phyloP scores from a whole-genome alignment of 352 stramenopile genomes.

The Globisporangium cederbergense region DNA sequence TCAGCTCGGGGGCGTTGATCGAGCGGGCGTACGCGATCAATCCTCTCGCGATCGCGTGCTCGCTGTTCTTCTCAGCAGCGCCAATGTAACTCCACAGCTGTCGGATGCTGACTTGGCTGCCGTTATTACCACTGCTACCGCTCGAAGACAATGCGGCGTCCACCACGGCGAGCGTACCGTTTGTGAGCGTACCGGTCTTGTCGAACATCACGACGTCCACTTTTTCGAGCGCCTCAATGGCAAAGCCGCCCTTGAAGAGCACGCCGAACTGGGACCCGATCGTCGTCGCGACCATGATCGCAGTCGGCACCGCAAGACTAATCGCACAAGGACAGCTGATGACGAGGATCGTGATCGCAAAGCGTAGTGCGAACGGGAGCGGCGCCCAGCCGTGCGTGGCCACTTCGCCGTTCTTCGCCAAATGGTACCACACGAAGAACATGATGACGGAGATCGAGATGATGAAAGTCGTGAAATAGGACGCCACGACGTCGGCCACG shows the following conservation, averaged over 20 bases:
- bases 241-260: constrained; percentile 75
- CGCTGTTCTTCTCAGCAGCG: constrained; percentile 51
- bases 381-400: constrained; percentile 50
- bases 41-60: constrained; percentile 63
- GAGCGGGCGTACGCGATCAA: constrained; percentile 41
- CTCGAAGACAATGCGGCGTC: constrained; percentile 11
- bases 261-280: constrained; percentile 78
- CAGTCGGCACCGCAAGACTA: constrained; percentile 69
- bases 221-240: constrained; percentile 61
- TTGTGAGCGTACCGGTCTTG: constrained; percentile 80
- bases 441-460: constrained; percentile 53
- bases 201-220: constrained; percentile 79
- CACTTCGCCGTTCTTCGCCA: constrained; percentile 37
- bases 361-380: constrained; percentile 71
- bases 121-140: background rate
- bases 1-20: constrained; percentile 20
- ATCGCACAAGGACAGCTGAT: constrained; percentile 80
- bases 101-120: background rate
- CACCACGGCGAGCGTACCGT: constrained; percentile 46
- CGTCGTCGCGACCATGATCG: constrained; percentile 76
- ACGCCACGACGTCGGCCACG: constrained; percentile 57
- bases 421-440: constrained; percentile 73
- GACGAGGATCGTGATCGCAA: constrained; percentile 74
- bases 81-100: constrained; percentile 45
- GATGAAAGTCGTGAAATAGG: constrained; percentile 77